phyloP scores from a whole-genome alignment of 306 rosid genomes.

The Senna siamea region DNA sequence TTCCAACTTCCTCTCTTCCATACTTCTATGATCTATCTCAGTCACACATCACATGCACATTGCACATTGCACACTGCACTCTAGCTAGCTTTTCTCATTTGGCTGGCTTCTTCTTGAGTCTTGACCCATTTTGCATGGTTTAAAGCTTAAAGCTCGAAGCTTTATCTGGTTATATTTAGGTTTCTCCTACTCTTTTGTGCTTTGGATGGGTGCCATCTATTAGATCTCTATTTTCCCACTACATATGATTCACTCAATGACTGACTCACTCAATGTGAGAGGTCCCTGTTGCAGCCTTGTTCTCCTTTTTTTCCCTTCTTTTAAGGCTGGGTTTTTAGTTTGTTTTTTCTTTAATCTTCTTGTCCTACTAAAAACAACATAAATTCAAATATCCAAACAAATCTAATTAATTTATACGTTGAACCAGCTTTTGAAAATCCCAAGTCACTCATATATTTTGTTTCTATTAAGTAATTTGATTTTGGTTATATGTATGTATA shows the following conservation, averaged over 20 bases:
- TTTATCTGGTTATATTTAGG: slow-evolving; percentile 43
- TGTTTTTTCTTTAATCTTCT: slow-evolving; percentile 26
- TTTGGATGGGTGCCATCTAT: slow-evolving; percentile 5
- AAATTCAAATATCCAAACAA: too few relatives aligned
- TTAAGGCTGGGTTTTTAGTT: slow-evolving; percentile 41
- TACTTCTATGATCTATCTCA: too few relatives aligned
- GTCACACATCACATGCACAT: slow-evolving; percentile 33
- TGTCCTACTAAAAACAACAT: slow-evolving; percentile 29
- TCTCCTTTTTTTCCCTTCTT: slow-evolving; percentile 44
- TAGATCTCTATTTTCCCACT: neutral
- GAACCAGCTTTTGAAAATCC: too few relatives aligned
- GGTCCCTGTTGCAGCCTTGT: slow-evolving; percentile 22
- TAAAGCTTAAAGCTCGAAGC: slow-evolving; percentile 1
- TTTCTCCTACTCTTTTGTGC: slow-evolving; percentile 33
- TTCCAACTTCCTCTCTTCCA: too few relatives aligned
- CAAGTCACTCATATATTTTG: too few relatives aligned
- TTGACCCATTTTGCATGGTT: slow-evolving; percentile 29
- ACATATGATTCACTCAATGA: neutral
- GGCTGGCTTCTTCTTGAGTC: neutral
- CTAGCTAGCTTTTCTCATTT: too few relatives aligned
- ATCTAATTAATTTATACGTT: too few relatives aligned
- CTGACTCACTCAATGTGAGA: neutral
- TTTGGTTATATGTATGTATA: too few relatives aligned
- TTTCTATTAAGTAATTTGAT: too few relatives aligned
- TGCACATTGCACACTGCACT: too few relatives aligned